Evolutionary conservation across 1,284 basidiomycete species (phyloP).

Genomic region (Rhodotorula mucilaginosa): DNA sequence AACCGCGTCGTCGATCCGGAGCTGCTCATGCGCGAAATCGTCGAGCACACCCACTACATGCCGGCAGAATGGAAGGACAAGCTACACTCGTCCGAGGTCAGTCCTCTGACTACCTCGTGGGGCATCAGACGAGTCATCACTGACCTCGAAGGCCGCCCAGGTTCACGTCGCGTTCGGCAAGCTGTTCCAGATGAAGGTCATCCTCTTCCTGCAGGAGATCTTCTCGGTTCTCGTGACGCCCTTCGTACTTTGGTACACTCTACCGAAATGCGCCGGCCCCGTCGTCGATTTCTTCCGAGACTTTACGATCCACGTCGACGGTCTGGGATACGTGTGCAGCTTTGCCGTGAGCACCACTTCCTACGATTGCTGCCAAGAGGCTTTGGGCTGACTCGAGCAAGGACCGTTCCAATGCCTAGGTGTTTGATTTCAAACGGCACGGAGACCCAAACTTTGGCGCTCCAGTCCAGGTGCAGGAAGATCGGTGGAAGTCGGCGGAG

Average conservation of each 20-base stretch:
- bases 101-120: conserved; percentile 16
- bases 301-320: conserved; percentile 94
- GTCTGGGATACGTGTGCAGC: conserved; percentile 92
- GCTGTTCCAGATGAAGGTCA: conserved; percentile 82
- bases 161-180: conserved; percentile 84
- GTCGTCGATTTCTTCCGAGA: conserved; percentile 96
- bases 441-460: conserved; percentile 58
- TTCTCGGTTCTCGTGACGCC: conserved; percentile 89
- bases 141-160: conserved; percentile 50
- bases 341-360: conserved; percentile 67
- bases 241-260: conserved; percentile 86
- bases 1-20: conserved; percentile 92
- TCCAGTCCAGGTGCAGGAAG: conserved; percentile 57
- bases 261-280: conserved; percentile 79
- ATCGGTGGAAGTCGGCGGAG: conserved; percentile 72
- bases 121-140: too few relatives aligned
- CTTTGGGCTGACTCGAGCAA: background rate
- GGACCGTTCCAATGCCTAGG: background rate
- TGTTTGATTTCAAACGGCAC: conserved; percentile 88
- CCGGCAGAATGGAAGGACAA: conserved; percentile 85
- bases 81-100: conserved; percentile 80
- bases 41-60: conserved; percentile 92
- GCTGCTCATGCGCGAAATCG: conserved; percentile 81
- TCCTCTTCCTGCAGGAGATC: conserved; percentile 82
- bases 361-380: too few relatives aligned